Percentiles rank a stretch among this genome's conserved stretches.
phyloP scores from a whole-genome alignment of 2,329 filamentous ascomycete genomes.

The Fusarium penzigii region DNA sequence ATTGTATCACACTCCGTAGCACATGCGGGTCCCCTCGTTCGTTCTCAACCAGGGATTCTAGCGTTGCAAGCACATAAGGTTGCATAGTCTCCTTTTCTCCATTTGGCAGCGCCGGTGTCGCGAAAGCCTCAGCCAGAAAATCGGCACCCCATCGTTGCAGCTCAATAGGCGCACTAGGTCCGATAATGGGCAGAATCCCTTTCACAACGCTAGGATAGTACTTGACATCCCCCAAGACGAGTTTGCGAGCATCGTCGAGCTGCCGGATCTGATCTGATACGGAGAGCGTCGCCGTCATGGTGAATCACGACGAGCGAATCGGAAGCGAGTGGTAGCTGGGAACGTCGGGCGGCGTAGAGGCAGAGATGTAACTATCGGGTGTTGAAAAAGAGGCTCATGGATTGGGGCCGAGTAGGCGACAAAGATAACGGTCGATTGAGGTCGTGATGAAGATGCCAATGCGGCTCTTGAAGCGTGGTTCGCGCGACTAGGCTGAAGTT shows the following conservation, averaged over 20 bases:
- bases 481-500: conserved; percentile 35
- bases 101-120: conserved; percentile 78
- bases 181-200: conserved; percentile 89
- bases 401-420: conserved; percentile 8
- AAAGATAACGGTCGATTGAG: conserved; percentile 7
- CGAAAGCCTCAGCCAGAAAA: conserved; percentile 93
- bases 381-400: conserved; percentile 6
- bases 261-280: conserved; percentile 80
- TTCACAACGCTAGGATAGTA: conserved; percentile 92
- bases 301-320: conserved; percentile 6
- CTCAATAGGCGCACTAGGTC: conserved; percentile 71
- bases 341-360: neutral
- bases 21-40: conserved; percentile 78
- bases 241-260: conserved; percentile 85
- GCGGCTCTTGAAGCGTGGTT: conserved; percentile 23
- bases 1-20: conserved; percentile 82
- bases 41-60: conserved; percentile 70
- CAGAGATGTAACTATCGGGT: conserved; percentile 4
- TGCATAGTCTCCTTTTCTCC: conserved; percentile 81
- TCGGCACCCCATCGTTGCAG: conserved; percentile 94
- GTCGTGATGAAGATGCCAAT: conserved; percentile 18
- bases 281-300: conserved; percentile 58
- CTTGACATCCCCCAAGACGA: conserved; percentile 81
- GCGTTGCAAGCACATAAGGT: conserved; percentile 73
- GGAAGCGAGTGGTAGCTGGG: conserved; percentile 6